phyloP scores from a whole-genome alignment of 441 rosid species.

The Mallotus repandus region DNA sequence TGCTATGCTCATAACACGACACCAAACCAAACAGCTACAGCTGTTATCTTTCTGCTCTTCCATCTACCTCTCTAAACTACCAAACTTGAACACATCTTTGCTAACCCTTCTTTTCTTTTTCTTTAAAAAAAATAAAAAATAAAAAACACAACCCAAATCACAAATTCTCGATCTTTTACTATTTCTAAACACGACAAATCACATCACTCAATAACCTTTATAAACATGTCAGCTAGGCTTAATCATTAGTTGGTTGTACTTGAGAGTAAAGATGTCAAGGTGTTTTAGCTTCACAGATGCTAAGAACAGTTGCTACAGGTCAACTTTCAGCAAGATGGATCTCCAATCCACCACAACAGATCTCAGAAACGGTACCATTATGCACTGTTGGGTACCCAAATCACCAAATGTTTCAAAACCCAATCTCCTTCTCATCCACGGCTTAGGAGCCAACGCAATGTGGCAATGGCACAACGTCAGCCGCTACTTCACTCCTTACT shows the following conservation, averaged over 20 bases:
- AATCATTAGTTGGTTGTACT: not conserved
- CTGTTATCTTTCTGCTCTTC: no score
- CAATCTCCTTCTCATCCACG: constrained; percentile 72
- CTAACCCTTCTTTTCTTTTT: no score
- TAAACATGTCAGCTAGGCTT: no score
- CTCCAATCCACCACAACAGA: constrained; percentile 54
- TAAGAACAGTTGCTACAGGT: constrained; percentile 43
- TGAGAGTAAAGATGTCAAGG: constrained; percentile 37
- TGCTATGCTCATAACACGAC: no score
- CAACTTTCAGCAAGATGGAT: constrained; percentile 46
- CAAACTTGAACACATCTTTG: no score
- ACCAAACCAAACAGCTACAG: no score
- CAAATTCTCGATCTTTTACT: no score
- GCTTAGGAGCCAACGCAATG: constrained; percentile 67
- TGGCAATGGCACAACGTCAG: constrained; percentile 75
- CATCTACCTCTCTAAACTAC: no score
- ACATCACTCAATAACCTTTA: no score
- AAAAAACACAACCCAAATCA: no score
- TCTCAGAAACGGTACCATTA: constrained; percentile 63
- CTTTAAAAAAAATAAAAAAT: no score
- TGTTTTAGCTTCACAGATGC: constrained; percentile 65
- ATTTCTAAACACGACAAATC: no score
- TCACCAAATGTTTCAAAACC: constrained; percentile 40
- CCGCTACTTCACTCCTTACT: constrained; percentile 40
- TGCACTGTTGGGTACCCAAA: constrained; percentile 77